Conservation (phyloP, 371 early-diverging fungal genomes). For the Apophysomyces ossiformis region DNA sequence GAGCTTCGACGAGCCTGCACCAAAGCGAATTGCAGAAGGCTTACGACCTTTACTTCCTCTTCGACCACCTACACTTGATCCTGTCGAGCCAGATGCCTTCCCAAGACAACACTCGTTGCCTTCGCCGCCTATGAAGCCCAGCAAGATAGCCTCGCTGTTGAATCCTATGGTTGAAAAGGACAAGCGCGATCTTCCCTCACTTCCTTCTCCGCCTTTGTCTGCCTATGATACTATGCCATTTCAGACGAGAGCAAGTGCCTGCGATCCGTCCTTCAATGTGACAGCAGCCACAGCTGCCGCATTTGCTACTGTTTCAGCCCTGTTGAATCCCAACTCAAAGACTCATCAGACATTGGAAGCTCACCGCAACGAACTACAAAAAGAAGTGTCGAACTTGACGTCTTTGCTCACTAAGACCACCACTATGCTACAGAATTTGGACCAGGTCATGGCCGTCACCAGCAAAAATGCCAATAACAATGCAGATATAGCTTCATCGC, state of each 20-base stretch:
- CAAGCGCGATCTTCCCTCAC: conserved; percentile 18
- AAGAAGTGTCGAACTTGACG: conserved; percentile 63
- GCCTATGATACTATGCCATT: conserved; percentile 33
- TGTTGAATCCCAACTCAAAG: conserved; percentile 36
- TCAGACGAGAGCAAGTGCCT: conserved; percentile 15
- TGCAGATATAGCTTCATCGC: conserved; percentile 23
- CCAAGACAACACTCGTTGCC: conserved; percentile 34
- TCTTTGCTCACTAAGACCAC: conserved; percentile 63
- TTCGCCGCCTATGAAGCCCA: conserved; percentile 48
- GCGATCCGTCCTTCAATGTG: conserved; percentile 8
- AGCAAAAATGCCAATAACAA: conserved; percentile 23
- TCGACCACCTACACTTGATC: conserved; percentile 18
- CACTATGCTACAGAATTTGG: conserved; percentile 63
- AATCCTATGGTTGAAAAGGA: conserved; percentile 34
- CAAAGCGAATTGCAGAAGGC: neutral
- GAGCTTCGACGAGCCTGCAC: conserved; percentile 2
- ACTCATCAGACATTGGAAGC: conserved; percentile 58
- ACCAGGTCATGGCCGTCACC: conserved; percentile 52
- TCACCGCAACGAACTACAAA: conserved; percentile 66
- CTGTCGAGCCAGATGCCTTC: conserved; percentile 48
- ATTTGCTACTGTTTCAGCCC: conserved; percentile 33
- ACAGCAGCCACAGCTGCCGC: conserved; percentile 29
- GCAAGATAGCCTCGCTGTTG: conserved; percentile 40
- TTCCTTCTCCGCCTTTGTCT: conserved; percentile 44
- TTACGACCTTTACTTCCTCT: conserved; percentile 1